phyloP scores from a whole-genome alignment of 2,329 filamentous ascomycete species.

The Sphaerulina vaccinii region DNA sequence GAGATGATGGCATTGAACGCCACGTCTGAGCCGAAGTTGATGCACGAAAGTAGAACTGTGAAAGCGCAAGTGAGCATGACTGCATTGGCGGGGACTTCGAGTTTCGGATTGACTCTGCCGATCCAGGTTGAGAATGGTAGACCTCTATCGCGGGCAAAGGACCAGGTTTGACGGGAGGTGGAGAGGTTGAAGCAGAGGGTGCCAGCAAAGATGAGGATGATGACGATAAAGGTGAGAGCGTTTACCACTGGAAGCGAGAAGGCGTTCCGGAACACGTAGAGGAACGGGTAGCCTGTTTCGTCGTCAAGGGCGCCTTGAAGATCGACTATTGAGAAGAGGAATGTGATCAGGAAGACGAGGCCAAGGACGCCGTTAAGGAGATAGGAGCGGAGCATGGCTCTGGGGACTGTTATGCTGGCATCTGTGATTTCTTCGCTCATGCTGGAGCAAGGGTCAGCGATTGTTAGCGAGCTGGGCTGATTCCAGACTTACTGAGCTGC shows the following conservation, averaged over 20 bases:
- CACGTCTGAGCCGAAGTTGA: constrained; percentile 30
- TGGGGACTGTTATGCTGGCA: constrained; percentile 32
- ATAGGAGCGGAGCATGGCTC: constrained; percentile 31
- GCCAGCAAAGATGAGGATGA: constrained; percentile 27
- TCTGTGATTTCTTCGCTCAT: constrained; percentile 32
- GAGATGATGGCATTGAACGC: constrained; percentile 42
- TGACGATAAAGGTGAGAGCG: constrained; percentile 26
- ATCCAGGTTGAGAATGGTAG: constrained; percentile 28
- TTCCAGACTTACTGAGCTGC: constrained; percentile 25
- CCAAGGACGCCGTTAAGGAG: constrained; percentile 39
- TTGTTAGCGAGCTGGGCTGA: neutral
- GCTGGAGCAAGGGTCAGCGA: neutral
- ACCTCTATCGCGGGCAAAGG: constrained; percentile 41
- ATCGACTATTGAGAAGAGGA: constrained; percentile 16
- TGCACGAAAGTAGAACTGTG: constrained; percentile 29
- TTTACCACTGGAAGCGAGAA: constrained; percentile 33
- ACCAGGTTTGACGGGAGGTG: constrained; percentile 36
- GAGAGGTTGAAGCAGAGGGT: constrained; percentile 21
- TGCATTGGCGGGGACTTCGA: constrained; percentile 29
- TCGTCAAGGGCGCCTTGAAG: neutral
- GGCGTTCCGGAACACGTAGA: constrained; percentile 37
- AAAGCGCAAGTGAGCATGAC: constrained; percentile 28
- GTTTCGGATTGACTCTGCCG: constrained; percentile 14
- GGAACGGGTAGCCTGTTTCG: constrained; percentile 37
- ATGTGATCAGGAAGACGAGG: constrained; percentile 28